Conservation (phyloP, 441 rosid genomes). For the Omphalea diandra region DNA sequence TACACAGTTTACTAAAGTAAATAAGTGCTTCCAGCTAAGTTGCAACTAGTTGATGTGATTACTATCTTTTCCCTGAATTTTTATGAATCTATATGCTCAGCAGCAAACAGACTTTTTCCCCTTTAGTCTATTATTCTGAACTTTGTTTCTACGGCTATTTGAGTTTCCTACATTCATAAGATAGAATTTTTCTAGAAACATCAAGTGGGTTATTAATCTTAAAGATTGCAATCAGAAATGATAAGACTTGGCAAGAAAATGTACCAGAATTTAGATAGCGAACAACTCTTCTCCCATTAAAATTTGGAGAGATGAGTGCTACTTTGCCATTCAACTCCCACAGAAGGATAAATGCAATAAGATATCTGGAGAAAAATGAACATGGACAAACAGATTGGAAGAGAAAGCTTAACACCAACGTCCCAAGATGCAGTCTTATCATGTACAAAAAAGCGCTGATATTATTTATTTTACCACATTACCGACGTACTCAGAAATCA, state of each 20-base stretch:
- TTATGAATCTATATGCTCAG: slow-evolving; percentile 6
- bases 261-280: slow-evolving; percentile 83
- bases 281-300: slow-evolving; percentile 57
- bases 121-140: neutral
- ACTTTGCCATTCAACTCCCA: slow-evolving; percentile 82
- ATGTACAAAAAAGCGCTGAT: slow-evolving; percentile 20
- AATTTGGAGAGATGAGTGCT: slow-evolving; percentile 58
- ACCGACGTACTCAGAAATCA: slow-evolving; percentile 93
- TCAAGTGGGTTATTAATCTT: neutral
- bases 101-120: neutral
- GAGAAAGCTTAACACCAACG: slow-evolving; percentile 2
- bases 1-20: neutral
- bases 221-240: neutral
- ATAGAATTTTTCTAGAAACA: neutral
- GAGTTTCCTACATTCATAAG: neutral
- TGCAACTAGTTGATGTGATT: neutral
- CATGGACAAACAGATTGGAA: slow-evolving; percentile 15
- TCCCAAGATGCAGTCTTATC: slow-evolving; percentile 12
- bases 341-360: slow-evolving; percentile 78
- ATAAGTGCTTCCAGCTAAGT: neutral
- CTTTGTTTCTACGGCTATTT: neutral
- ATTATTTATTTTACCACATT: slow-evolving; percentile 63
- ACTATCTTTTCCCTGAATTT: neutral
- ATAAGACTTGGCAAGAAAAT: slow-evolving; percentile 13
- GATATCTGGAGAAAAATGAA: slow-evolving; percentile 49